Percentiles rank a stretch among this genome's conserved stretches.
phyloP scores from a whole-genome alignment of 1,284 basidiomycete species.

The Leccinum griseonigrum region DNA sequence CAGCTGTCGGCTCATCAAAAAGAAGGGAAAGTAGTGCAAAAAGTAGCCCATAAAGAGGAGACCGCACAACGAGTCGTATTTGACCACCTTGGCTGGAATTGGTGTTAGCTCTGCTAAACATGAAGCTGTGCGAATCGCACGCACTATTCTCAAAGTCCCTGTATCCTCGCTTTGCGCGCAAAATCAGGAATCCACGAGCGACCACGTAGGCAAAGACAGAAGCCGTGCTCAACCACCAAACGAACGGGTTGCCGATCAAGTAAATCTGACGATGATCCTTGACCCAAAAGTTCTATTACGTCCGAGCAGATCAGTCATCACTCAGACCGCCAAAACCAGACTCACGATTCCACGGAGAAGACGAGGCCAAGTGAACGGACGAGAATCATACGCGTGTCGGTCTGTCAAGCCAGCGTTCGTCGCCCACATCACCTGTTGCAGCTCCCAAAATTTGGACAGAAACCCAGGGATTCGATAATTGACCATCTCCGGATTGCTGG shows the following conservation, averaged over 20 bases:
- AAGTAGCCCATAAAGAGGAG: constrained; percentile 94
- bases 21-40: constrained; percentile 97
- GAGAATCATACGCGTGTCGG: constrained; percentile 91
- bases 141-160: constrained; percentile 88
- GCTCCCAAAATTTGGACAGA: constrained; percentile 86
- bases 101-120: neutral
- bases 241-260: constrained; percentile 89
- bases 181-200: constrained; percentile 75
- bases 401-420: constrained; percentile 96
- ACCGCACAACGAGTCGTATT: constrained; percentile 88
- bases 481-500: constrained; percentile 70
- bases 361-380: constrained; percentile 87
- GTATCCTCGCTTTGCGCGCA: constrained; percentile 89
- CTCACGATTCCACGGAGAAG: constrained; percentile 90
- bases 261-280: constrained; percentile 96
- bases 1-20: constrained; percentile 88
- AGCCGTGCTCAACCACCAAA: constrained; percentile 86
- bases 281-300: constrained; percentile 90
- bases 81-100: constrained; percentile 74
- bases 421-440: constrained; percentile 97
- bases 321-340: constrained; percentile 13
- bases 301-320: neutral
- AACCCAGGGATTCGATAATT: constrained; percentile 90
- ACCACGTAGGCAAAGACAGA: constrained; percentile 69
- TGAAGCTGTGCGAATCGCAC: constrained; percentile 29